Base-by-base conservation (phyloP, 345 rosid genomes). In the Melaleuca quinquenervia region DNA sequence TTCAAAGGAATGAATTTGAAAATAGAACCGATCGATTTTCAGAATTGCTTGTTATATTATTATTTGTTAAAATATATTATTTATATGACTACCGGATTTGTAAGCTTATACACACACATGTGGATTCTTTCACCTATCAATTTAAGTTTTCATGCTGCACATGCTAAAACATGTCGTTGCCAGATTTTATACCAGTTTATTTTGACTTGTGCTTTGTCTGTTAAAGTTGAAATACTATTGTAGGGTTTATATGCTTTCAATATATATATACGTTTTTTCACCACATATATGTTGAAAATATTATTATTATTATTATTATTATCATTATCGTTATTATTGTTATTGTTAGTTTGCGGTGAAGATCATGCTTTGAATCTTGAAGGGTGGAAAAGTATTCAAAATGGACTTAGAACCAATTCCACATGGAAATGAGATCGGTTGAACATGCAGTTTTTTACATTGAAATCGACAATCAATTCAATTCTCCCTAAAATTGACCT, bases 11-110 rank as follows among this genome's bases (percentile, higher is more conserved):
- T 36, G 48, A 9, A 36, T 32, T 70, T 0, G 80, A 70, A 32
- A 70, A 70, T 2, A 12, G 44, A 70, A 70, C 1, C 22, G 24
- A 1, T 36, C 4, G 26, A 70, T 1, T 1, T 11, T 0, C n/a
- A 9, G 3, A 5, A 5, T 24, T 18, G 0, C 48, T 5, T 0
- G 0, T 36, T 18, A 9, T 70, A 5, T 0, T 36, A 1, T 18
- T 5, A 70, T 32, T 1, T 2, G 7, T 32, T 16, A 3, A 64
- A 64, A 1, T 64, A 5, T 64, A 22, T 1, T 3, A 18, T 1
- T 8, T 70, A 0, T 1, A 18, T 0, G 2, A 36, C 1, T 70
- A 5, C 20, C 11, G 2, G 6, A 12, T 5, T 32, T 29, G 3
- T 70, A 18, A 32, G 8, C 1, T 11, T 70, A n/a, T 70, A 16